Conservation (phyloP, 2,329 filamentous ascomycete species). For the Cryphonectria japonica region DNA sequence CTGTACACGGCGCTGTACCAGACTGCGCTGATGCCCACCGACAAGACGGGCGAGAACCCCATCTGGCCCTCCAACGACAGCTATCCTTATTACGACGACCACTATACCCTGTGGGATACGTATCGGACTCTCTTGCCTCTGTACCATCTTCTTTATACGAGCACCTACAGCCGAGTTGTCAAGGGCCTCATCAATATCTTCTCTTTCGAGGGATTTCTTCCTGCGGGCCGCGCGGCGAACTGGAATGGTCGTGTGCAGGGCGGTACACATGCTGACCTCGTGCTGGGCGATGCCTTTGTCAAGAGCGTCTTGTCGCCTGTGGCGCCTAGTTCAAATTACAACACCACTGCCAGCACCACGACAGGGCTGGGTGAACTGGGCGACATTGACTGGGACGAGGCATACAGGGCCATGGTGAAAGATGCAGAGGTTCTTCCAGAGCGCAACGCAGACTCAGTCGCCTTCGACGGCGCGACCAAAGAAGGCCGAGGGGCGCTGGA, state of each 20-base stretch:
- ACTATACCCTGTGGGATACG: conserved; percentile 40
- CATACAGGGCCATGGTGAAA: conserved; percentile 50
- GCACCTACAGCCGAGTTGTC: conserved; percentile 55
- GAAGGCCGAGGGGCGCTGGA: conserved; percentile 58
- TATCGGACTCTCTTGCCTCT: conserved; percentile 39
- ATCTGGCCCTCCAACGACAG: conserved; percentile 47
- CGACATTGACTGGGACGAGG: conserved; percentile 45
- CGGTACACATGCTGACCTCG: conserved; percentile 59
- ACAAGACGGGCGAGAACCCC: conserved; percentile 58
- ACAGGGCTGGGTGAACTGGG: conserved; percentile 36
- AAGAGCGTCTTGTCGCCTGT: conserved; percentile 39
- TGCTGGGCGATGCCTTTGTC: conserved; percentile 59
- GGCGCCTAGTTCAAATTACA: background rate
- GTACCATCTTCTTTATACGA: conserved; percentile 51
- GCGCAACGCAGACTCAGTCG: conserved; percentile 48
- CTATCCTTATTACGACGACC: conserved; percentile 41
- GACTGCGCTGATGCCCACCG: conserved; percentile 59
- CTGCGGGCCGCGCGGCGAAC: conserved; percentile 54
- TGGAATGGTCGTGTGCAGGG: conserved; percentile 59
- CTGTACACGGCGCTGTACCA: conserved; percentile 58
- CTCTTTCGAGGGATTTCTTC: conserved; percentile 52
- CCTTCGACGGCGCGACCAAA: conserved; percentile 52
- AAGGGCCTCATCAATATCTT: conserved; percentile 57
- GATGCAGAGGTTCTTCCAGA: conserved; percentile 54
- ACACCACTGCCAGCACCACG: background rate